Evolutionary conservation across 495 filamentous ascomycete genomes (phyloP).

Genomic region (Cudoniella acicularis): DNA sequence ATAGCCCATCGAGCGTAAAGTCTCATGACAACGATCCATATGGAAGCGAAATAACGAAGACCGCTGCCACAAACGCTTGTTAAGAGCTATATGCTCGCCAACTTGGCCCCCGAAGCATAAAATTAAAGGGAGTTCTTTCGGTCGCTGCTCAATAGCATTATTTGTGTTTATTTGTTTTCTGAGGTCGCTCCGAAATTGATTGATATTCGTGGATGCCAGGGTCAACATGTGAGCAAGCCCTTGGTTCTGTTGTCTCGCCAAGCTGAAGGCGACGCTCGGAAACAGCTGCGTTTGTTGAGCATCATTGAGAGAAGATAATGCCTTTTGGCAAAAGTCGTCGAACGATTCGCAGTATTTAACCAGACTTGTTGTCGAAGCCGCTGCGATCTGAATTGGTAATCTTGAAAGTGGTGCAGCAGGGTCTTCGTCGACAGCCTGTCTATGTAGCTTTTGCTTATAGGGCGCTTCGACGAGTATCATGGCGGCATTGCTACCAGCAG

Average conservation of each 20-base stretch:
- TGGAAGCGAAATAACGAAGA: not conserved
- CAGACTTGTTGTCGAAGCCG: not conserved
- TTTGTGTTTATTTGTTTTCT: not conserved
- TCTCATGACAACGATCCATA: conserved; percentile 5
- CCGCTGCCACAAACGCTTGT: not conserved
- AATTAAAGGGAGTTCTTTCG: conserved; percentile 13
- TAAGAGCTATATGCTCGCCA: conserved; percentile 19
- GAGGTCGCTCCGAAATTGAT: not conserved
- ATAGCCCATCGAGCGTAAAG: not conserved
- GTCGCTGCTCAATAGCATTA: not conserved
- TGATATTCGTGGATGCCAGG: not conserved
- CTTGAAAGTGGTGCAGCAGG: not conserved
- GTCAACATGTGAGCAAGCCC: not conserved
- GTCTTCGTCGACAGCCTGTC: not conserved
- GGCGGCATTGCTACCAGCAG: conserved; percentile 41
- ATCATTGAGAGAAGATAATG: too few relatives aligned
- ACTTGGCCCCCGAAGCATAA: conserved; percentile 36
- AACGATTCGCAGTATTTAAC: not conserved
- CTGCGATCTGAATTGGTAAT: not conserved
- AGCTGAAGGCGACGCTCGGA: not conserved
- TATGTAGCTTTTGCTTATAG: conserved; percentile 1
- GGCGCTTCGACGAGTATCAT: too few relatives aligned
- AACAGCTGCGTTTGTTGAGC: not conserved
- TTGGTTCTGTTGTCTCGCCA: not conserved
- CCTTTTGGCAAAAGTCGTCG: not conserved